Base-by-base conservation (phyloP, 306 rosid genomes). In the Castanopsis chinensis region DNA sequence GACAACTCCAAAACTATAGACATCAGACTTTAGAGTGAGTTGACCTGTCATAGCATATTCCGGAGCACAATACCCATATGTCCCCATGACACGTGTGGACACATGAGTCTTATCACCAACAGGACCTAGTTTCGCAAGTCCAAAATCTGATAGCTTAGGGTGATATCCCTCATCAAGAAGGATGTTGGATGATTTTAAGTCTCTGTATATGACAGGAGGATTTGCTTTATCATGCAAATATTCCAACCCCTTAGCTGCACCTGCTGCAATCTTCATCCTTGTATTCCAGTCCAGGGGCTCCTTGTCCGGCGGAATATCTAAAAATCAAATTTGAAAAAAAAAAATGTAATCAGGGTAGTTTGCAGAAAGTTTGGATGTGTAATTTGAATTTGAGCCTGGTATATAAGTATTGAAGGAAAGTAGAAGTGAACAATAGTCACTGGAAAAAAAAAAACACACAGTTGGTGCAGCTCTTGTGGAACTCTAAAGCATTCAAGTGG, bases 51-150 rank as follows among this genome's bases (percentile, higher is more conserved):
- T 86, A 3, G 88, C 90, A 83, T 90, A 94, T 72, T 94, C 97
- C 0, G 98, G 98, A 20, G 98, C 98, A 80, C 98, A 92, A 79
- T 92, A 92, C 20, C 97, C 96, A 71, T 90, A 88, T 28, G 96
- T 94, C n/a, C 96, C 98, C 96, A 85, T 87, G 45, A 89, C 92
- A 74, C 92, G 88, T 0, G 94, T 94, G 4, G 97, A 90, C 78
- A 89, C 98, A 37, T 94, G 97, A 51, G 91, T 89, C 80, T 86
- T 89, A 69, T 92, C 97, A 73, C 94, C 97, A 30, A 83, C 87
- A 0, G 97, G 97, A 52, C 96, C 96, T 14, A 89, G 84, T 82
- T 89, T 94, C 27, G 98, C 97, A 71, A 92, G 90, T 82, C 97
- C 96, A 64, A 94, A 90, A 87, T 92, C 97, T 45, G 94, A 94